phyloP scores from a whole-genome alignment of 805 yeast genomes.

The Saccharomyces mikatae region DNA sequence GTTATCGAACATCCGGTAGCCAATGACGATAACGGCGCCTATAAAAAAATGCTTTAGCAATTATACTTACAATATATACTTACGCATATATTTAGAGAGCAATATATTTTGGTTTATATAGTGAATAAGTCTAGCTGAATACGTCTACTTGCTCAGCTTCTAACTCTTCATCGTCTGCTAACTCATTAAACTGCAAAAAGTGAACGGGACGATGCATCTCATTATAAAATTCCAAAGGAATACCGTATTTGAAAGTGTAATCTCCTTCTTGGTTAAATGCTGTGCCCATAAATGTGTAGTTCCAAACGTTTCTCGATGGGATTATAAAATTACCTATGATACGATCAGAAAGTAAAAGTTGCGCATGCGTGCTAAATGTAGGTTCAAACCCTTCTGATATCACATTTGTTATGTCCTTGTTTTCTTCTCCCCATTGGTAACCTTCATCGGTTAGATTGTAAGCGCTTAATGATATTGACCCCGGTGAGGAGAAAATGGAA shows the following conservation, averaged over 20 bases:
- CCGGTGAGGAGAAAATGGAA: constrained; percentile 68
- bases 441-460: constrained; percentile 58
- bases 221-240: constrained; percentile 76
- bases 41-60: not conserved
- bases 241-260: constrained; percentile 61
- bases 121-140: constrained; percentile 25
- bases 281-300: constrained; percentile 80
- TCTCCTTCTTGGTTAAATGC: constrained; percentile 60
- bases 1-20: not conserved
- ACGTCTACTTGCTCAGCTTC: constrained; percentile 66
- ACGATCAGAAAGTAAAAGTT: constrained; percentile 64
- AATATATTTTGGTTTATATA: not conserved
- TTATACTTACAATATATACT: not conserved
- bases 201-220: constrained; percentile 85
- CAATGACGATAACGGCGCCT: not conserved
- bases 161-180: constrained; percentile 45
- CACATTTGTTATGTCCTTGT: constrained; percentile 45
- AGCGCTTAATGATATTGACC: constrained; percentile 72
- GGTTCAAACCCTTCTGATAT: constrained; percentile 63
- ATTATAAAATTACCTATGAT: constrained; percentile 77
- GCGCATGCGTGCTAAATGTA: constrained; percentile 52
- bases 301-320: constrained; percentile 84
- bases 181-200: constrained; percentile 63
- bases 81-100: not conserved
- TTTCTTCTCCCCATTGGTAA: constrained; percentile 64